Base-by-base conservation (phyloP, 164 flowering plant genomes). In the Litsea cubeba region DNA sequence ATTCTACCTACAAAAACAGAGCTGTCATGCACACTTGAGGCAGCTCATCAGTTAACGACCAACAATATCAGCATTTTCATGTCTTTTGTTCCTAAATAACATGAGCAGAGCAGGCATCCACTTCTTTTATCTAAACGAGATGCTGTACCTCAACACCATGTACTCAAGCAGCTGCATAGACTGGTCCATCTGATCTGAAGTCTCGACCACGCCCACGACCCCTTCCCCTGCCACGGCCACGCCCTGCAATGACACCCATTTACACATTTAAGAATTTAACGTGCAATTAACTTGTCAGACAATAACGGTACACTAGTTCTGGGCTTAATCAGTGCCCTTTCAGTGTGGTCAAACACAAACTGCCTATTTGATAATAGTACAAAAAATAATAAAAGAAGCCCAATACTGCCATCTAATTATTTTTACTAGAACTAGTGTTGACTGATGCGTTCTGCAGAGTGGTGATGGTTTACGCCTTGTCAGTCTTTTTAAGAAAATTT, bases 21-120 rank as follows among this genome's bases (percentile, higher is more conserved):
- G 65, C 63, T 10, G 46, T 50, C 63, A 71, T 11, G 5, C 73
- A 30, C 65, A 1, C 65, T 23, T 25, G 60, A 18, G 65, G 65
- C n/a, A 71, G 73, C 73, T 71, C 24, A 58, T 14, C 2, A 57
- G 50, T 57, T 71, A 58, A 71, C 30, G 30, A 7, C 14, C 35
- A 28, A 15, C 64, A 71, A 4, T 15, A 25, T 25, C 4, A 11
- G 24, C 65, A 40, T 28, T 71, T 20, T 70, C 57, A 25, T 60
- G 20, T 28, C 12, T 25, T 70, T 30, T 18, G 28, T 23, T 51
- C 11, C 6, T 54, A 54, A 54, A 49, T 18, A 70, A 51, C 60
- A 82, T 49, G 10, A 74, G 77, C 77, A 77, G 82, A 79, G 82
- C 82, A 79, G 79, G 84, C 82, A 82, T 68, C 82, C 80, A 35